Base-by-base conservation (phyloP, 2,329 filamentous ascomycete species). In the Stachybotrys chlorohalonatus region DNA sequence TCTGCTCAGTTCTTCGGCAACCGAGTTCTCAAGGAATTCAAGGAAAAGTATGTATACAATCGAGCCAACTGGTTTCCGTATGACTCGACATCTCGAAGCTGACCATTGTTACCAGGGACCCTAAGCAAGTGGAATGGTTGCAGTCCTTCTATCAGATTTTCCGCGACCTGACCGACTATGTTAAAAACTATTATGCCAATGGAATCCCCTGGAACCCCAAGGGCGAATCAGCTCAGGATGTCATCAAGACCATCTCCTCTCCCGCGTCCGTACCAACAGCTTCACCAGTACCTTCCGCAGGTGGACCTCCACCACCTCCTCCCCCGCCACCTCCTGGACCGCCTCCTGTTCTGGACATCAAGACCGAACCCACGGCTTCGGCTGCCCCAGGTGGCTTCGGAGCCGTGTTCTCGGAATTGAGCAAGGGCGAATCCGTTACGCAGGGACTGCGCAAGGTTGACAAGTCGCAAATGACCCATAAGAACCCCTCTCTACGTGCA, bases 391-490 rank as follows among this genome's bases (percentile, higher is more conserved):
- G 78, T 11, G 91, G 93, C 54, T 84, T 96, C 70, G 84, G 85
- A 24, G 91, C 93, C 30, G 91, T 99, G 3, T 99, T 99, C 69
- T 87, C 86, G 47, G 88, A 96, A 61, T 76, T 99, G 53, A 97
- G 97, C 73, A 86, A 87, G 68, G 94, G 94, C 55, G 84, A 89
- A 57, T 79, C 83, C n/a, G 89, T 99, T 56, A 99, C 94, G 5
- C 85, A 89, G 60, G 86, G 89, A 36, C 79, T 99, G 42, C 87
- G 89, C 61, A 99, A 96, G 77, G 94, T 99, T 52, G 93, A 96
- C 74, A 87, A 86, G 67, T 94, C 89, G 53, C 81, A 97, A 71
- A 96, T 96, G 93, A 99, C 94, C 57, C 94, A 99, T 75, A 97
- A 97, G 78, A 99, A 99, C 73, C 94, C 94, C 13, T 83, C 85